Evolutionary conservation across 2,329 filamentous ascomycete species (phyloP), one percentile per base, ranked within the genome.

Genomic region (Neonectria coccinea): DNA sequence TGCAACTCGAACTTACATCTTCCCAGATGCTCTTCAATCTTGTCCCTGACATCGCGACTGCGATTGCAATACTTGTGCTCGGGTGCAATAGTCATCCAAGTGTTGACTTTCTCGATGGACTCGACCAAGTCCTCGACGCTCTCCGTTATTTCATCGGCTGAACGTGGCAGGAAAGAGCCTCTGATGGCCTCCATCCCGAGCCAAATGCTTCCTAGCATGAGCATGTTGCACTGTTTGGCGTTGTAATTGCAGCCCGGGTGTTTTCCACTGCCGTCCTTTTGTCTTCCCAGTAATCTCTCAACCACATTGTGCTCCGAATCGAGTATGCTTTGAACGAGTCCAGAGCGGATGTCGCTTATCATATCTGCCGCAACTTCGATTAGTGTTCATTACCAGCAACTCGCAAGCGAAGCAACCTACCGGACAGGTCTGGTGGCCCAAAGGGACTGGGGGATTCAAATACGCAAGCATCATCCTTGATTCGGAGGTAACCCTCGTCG

Each of bases 201-300:
- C 56, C 56, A 64, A 16, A 64, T 18, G 11, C 61, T 52, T 16
- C 50, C 61, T 5, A 60, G n/a, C 27, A 52, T n/a, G 3, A 44
- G 31, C 5, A 33, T 11, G 18, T n/a, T 27, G 53, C 56, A 60
- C 10, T 22, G 22, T 22, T 56, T n/a, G 1, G 10, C 8, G 3
- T 4, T 1, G 4, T 48, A 33, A 5, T 8, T 51, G 47, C 47
- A 51, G n/a, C 11, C 11, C 4, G 4, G 5, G 12, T 36, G 18
- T 9, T 9, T 18, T 14, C n/a, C 27, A 0, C 25, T 25, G 25
- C 1, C 1, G 25, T 25, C 11, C 4, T 5, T 8, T 16, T 36
- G 18, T 9, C 9, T 18, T 14, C n/a, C 27, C 0, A 56, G 14
- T 14, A 59, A n/a, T 41, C 14, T 7, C 10, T 42, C 2, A 18